Conservation (phyloP, 129 eudicot species). For the Artemisia annua region DNA sequence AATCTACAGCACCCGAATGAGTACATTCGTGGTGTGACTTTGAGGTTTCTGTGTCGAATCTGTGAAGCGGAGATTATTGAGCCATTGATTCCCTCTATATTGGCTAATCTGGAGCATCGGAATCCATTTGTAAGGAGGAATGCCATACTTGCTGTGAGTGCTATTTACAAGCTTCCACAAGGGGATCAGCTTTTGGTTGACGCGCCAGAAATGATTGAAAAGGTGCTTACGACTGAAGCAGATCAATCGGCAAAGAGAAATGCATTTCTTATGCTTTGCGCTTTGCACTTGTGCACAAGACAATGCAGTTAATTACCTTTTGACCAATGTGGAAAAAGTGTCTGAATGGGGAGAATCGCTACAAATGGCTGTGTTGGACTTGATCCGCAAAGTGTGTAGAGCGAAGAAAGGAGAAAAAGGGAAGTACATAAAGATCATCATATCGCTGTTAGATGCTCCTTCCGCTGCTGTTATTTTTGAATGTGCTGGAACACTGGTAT, state of each 20-base stretch:
- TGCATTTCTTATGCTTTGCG: slow-evolving; percentile 94
- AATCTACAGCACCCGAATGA: slow-evolving; percentile 90
- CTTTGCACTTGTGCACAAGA: slow-evolving; percentile 88
- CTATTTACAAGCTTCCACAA: slow-evolving; percentile 85
- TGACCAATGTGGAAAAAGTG: slow-evolving; percentile 72
- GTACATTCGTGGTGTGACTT: slow-evolving; percentile 85
- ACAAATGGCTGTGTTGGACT: slow-evolving; percentile 89
- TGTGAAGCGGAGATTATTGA: slow-evolving; percentile 74
- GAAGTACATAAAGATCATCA: slow-evolving; percentile 79
- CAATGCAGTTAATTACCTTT: slow-evolving; percentile 72
- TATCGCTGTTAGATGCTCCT: slow-evolving; percentile 75
- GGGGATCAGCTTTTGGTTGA: slow-evolving; percentile 87
- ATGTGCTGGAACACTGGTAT: slow-evolving; percentile 95
- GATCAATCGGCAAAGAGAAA: slow-evolving; percentile 85
- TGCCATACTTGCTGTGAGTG: slow-evolving; percentile 59
- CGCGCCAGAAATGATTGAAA: slow-evolving; percentile 89
- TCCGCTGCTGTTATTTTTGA: slow-evolving; percentile 91
- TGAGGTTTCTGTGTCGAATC: slow-evolving; percentile 64
- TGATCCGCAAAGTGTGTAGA: slow-evolving; percentile 88
- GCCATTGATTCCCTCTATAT: slow-evolving; percentile 81
- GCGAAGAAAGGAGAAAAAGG: slow-evolving; percentile 85
- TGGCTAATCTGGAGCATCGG: slow-evolving; percentile 78
- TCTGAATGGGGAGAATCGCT: slow-evolving; percentile 83
- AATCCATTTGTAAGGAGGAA: slow-evolving; percentile 43
- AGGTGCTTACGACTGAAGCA: slow-evolving; percentile 67